Evolutionary conservation across 129 eudicot genomes (phyloP), one percentile per base, ranked within the genome.

Genomic region (Escallonia herrerae): DNA sequence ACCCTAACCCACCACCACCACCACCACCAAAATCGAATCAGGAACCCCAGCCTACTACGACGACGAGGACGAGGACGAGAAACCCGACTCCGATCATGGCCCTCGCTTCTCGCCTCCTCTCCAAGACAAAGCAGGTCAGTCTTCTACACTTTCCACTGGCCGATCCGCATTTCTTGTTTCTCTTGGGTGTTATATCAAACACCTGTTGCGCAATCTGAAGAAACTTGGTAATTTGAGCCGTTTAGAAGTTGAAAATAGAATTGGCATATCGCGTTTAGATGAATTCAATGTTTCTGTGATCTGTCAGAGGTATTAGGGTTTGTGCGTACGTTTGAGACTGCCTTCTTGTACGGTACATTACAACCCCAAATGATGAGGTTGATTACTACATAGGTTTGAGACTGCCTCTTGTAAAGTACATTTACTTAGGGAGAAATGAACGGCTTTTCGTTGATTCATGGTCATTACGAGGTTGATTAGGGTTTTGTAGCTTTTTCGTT

Each of bases 21-120:
- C 54, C 54, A 46, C 10, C 50, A 5, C 50, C 10, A 49, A 11
- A 6, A 49, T 3, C 54, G 9, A 49, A 49, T 49, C 54, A 5
- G 9, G 50, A 46, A 9, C 33, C 33, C 33, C 33, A 22, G 33
- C 33, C 33, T 1, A 58, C 15, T 47, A 47, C 33, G 22, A 37
- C 68, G 57, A 49, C 57, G 44, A 47, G n/a, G n/a, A n/a, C n/a
- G n/a, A n/a, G n/a, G n/a, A n/a, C n/a, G n/a, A 64, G n/a, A 60
- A 64, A 47, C 57, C 39, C 5, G 15, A 14, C 57, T 56, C 33
- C 64, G 43, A 67, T 37, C 45, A 76, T 76, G 80, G 80, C 80
- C 42, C 58, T 76, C 43, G n/a, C 80, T 49, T 63, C 80, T 43
- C 80, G 80, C 33, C 47, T 76, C 40, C 38, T 76, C 13, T 63